Evolutionary conservation across 2,329 filamentous ascomycete genomes (phyloP), one percentile per base, ranked within the genome.

Genomic region (Zymoseptoria crescenta): DNA sequence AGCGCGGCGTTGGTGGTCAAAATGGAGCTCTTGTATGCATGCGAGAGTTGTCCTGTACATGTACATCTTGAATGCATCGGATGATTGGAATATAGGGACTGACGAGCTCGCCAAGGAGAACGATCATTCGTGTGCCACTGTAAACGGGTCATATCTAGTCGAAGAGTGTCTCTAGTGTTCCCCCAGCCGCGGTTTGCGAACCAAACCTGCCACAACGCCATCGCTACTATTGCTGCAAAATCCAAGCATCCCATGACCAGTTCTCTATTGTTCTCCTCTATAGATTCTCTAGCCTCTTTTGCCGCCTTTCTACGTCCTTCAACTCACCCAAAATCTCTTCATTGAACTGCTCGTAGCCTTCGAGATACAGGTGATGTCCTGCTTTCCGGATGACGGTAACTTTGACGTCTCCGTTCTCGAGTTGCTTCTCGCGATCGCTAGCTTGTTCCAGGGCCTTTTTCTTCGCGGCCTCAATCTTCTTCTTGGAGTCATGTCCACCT

Each of bases 391-490:
- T 87, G 30, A 96, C 80, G 4, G 93, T 74, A 0, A 97, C 92
- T 75, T 89, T 94, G 8, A 88, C 88, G 49, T 84, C 85, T 4
- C 93, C 92, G 57, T 89, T 88, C 70, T 96, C 93, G 3, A 76
- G 77, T 59, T 78, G 75, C 72, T 80, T 83, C 73, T 95, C 88
- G 20, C 51, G 45, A 59, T 91, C 87, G 0, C 82, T 87, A 21
- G 82, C 88, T 21, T 81, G 74, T 10, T 80, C 74, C 3, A 96
- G 75, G 0, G 82, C 79, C 54, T 83, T 82, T 27, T 76, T 75
- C 64, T 82, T 83, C 63, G 87, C 85, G 59, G 86, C 80, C 61
- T 89, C 86, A 10, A 97, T 81, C 73, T 88, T 91, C 74, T 92
- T 84, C 69, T 88, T 84, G 0, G 92, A 86, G 0, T 88, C 91